These are phyloP conservation scores for Cryptosporidium xiaoi DNA, from an alignment of 169 alveolate genomes.

Conservation along the genomic window DNA sequence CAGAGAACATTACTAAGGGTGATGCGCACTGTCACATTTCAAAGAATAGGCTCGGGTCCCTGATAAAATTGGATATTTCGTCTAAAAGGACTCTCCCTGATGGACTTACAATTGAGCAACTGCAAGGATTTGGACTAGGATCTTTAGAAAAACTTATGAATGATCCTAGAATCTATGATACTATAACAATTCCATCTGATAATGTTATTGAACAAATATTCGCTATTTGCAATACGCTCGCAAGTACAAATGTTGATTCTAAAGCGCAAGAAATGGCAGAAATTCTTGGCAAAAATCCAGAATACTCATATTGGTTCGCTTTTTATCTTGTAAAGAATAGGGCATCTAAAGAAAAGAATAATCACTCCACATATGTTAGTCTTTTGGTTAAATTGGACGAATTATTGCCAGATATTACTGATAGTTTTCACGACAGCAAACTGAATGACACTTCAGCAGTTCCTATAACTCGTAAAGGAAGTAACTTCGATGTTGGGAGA, in stretches of 20 bases:
- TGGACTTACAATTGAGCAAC: constrained; percentile 64
- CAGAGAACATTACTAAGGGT: not conserved
- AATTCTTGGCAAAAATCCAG: constrained; percentile 82
- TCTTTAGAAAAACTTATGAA: constrained; percentile 77
- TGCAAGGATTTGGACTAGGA: constrained; percentile 82
- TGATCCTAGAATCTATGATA: constrained; percentile 74
- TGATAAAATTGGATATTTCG: constrained; percentile 13
- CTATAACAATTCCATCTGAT: constrained; percentile 7
- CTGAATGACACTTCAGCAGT: not conserved
- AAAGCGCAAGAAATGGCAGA: constrained; percentile 82
- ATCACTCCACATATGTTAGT: constrained; percentile 87
- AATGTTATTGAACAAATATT: constrained; percentile 56
- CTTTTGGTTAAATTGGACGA: constrained; percentile 84
- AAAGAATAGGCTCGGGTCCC: constrained; percentile 5
- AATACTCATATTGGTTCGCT: constrained; percentile 87
- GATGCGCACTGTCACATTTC: not conserved
- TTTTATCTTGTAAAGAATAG: constrained; percentile 89
- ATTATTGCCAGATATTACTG: not conserved
- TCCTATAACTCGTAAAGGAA: constrained; percentile 71
- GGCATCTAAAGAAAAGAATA: constrained; percentile 90
- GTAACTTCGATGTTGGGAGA: constrained; percentile 80
- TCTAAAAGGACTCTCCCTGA: constrained; percentile 27
- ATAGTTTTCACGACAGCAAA: not conserved
- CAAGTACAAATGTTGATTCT: constrained; percentile 55
- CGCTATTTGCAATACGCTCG: constrained; percentile 66